Base-by-base conservation (phyloP, 352 stramenopile genomes). In the Globisporangium yorkense region DNA sequence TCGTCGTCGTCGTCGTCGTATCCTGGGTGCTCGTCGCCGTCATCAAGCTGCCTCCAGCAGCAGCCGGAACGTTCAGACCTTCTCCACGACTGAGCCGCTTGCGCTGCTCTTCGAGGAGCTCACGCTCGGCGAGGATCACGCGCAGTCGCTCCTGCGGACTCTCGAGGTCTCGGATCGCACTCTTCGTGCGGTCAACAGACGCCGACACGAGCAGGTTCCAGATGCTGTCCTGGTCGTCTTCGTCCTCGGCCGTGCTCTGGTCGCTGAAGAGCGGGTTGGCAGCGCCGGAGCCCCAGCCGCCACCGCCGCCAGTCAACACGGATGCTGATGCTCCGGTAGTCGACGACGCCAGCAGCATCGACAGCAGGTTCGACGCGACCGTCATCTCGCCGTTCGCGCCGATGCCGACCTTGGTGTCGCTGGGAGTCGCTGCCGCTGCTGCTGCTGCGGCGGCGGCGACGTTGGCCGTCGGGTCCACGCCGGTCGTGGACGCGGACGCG, bases 141-240 rank as follows among this genome's bases (percentile, higher is more conserved):
- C 68, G 66, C 39, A 91, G 59, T 2, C 73, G 77, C 21, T 89
- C 78, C 58, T 84, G 71, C 3, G 70, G 74, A 12, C 65, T 70
- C 1, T 63, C 52, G 3, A 87, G 65, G 18, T 68, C 68, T 31
- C 61, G 55, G 15, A 88, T 88, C 12, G 67, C 67, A 24, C 52
- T 75, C 54, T 81, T 80, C 15, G 84, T 77, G 31, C 77, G 73
- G 59, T 89, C 81, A 9, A 91, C 77, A 1, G 81, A 91, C 29
- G 81, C 87, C 3, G 76, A 71, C 3, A 91, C 65, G 15, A 91
- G 58, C 29, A 89, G 68, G 45, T 77, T 84, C 81, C 78, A 91
- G 40, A 89, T 84, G 43, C 75, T 86, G 56, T 88, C 76, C 16
- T 77, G 56, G n/a, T 74, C 66, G 37, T 77, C 66, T 2, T 84